phyloP scores from a whole-genome alignment of 2,329 filamentous ascomycete species.

The Botrytis tulipae region DNA sequence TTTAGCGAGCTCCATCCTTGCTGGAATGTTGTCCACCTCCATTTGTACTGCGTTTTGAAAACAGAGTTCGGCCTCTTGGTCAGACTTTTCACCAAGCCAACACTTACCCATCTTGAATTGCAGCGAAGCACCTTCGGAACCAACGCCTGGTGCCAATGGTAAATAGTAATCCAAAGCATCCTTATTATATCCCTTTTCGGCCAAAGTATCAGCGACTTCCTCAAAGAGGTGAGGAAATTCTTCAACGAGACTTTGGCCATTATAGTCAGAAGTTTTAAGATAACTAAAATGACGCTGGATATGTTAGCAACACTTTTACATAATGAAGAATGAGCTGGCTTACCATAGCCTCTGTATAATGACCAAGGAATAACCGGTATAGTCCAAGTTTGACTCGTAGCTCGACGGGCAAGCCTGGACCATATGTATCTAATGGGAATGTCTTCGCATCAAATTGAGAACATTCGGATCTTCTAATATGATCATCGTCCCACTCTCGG shows the following conservation, averaged over 20 bases:
- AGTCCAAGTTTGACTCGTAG: conserved; percentile 80
- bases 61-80: conserved; percentile 70
- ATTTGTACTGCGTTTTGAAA: conserved; percentile 73
- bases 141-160: conserved; percentile 50
- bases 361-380: conserved; percentile 71
- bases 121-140: conserved; percentile 48
- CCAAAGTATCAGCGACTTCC: conserved; percentile 62
- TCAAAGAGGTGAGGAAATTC: conserved; percentile 79
- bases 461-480: conserved; percentile 63
- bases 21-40: conserved; percentile 70
- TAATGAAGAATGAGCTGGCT: conserved; percentile 36
- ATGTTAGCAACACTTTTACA: conserved; percentile 22
- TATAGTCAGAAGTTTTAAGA: conserved; percentile 60
- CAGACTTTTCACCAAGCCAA: conserved; percentile 62
- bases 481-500: conserved; percentile 80
- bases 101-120: conserved; percentile 55
- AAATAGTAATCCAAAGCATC: conserved; percentile 59
- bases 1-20: conserved; percentile 75
- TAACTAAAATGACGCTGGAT: conserved; percentile 63
- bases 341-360: conserved; percentile 72
- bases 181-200: conserved; percentile 48
- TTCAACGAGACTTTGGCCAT: conserved; percentile 51
- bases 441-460: conserved; percentile 56
- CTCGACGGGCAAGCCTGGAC: conserved; percentile 72
- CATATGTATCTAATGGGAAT: conserved; percentile 62